These are phyloP conservation scores for Lipomyces sp. DNA, from an alignment of 805 yeast species.

Conservation along the genomic window DNA sequence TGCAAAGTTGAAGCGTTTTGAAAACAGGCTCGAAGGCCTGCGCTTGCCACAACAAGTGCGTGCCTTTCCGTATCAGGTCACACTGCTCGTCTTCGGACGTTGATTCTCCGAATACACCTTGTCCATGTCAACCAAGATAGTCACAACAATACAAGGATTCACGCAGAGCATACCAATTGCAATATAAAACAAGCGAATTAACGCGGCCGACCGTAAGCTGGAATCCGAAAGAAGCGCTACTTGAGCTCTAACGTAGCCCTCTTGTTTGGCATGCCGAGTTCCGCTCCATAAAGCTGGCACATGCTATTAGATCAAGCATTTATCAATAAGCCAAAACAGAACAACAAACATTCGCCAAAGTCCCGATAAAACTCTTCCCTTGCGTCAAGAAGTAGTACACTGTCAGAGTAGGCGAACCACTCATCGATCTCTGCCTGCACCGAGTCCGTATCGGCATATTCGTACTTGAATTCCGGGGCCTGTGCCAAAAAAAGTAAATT, in stretches of 20 bases:
- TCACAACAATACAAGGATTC: too few relatives aligned
- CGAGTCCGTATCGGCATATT: constrained; percentile 40
- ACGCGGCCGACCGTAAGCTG: constrained; percentile 2
- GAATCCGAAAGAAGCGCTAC: neutral
- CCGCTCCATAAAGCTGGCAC: too few relatives aligned
- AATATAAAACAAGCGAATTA: constrained; percentile 15
- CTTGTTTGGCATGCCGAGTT: neutral
- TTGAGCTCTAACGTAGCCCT: constrained; percentile 3
- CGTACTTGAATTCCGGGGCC: constrained; percentile 43
- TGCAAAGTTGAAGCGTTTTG: constrained; percentile 3
- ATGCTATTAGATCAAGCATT: neutral
- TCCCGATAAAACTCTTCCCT: constrained; percentile 16
- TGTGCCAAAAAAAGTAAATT: neutral
- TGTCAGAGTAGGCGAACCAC: constrained; percentile 44
- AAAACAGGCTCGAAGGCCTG: constrained; percentile 8
- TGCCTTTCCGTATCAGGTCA: constrained; percentile 2
- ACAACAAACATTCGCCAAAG: constrained; percentile 8
- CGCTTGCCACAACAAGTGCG: constrained; percentile 2
- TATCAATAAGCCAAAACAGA: neutral
- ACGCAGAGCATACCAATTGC: constrained; percentile 16
- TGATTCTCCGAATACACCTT: constrained; percentile 15
- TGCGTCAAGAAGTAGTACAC: constrained; percentile 20
- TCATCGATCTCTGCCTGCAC: constrained; percentile 46
- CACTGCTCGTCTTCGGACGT: constrained; percentile 10
- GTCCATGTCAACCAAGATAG: neutral